Evolutionary conservation across 345 rosid genomes (phyloP).

Genomic region (Eucalyptus fibrosa): DNA sequence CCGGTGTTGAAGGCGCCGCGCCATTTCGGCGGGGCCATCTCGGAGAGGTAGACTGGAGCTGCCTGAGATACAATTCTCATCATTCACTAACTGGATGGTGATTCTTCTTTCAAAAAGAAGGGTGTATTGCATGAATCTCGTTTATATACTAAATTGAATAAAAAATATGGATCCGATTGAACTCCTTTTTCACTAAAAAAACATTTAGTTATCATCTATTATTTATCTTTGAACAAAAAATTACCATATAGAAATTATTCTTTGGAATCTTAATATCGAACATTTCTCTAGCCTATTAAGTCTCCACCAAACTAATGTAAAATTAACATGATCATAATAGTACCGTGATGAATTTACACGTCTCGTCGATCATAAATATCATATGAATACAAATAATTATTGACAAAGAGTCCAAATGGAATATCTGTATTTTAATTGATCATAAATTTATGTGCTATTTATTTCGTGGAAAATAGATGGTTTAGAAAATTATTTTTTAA

Average conservation of each 20-base stretch:
- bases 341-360: not conserved
- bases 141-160: not conserved
- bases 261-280: not conserved
- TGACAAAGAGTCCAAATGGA: not conserved
- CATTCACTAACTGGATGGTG: not conserved
- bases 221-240: not conserved
- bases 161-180: not conserved
- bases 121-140: not conserved
- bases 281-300: not conserved
- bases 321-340: not conserved
- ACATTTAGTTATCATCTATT: not conserved
- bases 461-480: not conserved
- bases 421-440: too few species aligned
- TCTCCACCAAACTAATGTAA: not conserved
- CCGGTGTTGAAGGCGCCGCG: constrained; percentile 83
- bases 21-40: constrained; percentile 81
- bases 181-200: not conserved
- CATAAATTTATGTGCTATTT: not conserved
- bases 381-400: not conserved
- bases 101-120: not conserved
- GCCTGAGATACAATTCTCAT: constrained; percentile 23
- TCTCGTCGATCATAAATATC: not conserved
- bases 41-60: constrained; percentile 72
- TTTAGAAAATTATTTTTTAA: too few species aligned
- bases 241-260: not conserved